Evolutionary conservation across 495 filamentous ascomycete species (phyloP).

Genomic region (Penicillium paxilli): DNA sequence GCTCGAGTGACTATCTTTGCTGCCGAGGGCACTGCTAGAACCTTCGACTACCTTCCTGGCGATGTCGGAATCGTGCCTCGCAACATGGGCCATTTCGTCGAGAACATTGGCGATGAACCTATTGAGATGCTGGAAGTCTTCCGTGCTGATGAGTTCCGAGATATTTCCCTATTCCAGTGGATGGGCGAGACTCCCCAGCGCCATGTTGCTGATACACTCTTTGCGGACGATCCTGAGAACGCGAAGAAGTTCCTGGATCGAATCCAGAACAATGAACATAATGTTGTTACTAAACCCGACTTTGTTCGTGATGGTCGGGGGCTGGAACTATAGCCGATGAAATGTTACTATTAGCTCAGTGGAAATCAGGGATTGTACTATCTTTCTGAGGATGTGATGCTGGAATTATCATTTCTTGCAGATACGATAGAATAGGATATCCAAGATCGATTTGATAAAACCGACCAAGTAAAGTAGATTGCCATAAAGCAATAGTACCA

Average conservation of each 20-base stretch:
- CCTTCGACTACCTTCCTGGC: constrained; percentile 59
- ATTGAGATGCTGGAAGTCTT: constrained; percentile 63
- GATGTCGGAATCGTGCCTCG: constrained; percentile 62
- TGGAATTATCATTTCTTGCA: not conserved
- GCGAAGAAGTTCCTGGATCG: not conserved
- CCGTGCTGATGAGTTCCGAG: constrained; percentile 56
- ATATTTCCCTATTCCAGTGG: constrained; percentile 70
- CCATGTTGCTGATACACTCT: constrained; percentile 62
- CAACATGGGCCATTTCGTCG: constrained; percentile 64
- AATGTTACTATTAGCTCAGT: not conserved
- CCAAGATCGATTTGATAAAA: not conserved
- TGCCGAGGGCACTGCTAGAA: constrained; percentile 57
- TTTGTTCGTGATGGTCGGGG: not conserved
- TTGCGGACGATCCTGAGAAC: constrained; percentile 27
- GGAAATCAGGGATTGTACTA: not conserved
- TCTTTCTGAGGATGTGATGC: constrained; percentile 14
- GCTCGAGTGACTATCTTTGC: constrained; percentile 68
- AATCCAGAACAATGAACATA: not conserved
- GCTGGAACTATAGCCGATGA: not conserved
- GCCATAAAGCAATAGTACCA: too few relatives aligned
- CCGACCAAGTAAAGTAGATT: not conserved
- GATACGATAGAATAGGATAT: not conserved
- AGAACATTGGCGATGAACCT: constrained; percentile 59
- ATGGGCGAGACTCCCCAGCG: constrained; percentile 63
- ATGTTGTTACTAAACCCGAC: constrained; percentile 2